These are phyloP conservation scores for Debaryomycetaceae sp. DNA, from an alignment of 1,139 yeast genomes.

Conservation along the genomic window DNA sequence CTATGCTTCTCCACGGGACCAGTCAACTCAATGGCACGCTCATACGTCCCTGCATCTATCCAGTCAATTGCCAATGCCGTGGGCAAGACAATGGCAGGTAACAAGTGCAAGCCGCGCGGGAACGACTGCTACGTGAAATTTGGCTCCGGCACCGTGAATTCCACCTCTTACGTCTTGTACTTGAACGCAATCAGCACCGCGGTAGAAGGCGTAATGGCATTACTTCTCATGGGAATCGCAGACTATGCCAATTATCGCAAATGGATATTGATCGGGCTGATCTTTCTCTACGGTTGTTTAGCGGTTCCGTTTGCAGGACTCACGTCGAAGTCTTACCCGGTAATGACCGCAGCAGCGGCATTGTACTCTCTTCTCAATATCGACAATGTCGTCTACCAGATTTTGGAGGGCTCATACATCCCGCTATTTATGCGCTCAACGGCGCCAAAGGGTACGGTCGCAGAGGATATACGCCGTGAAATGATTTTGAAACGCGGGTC, in stretches of 20 bases:
- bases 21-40: conserved; percentile 31
- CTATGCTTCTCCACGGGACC: conserved; percentile 28
- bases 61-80: conserved; percentile 27
- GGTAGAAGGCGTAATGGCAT: conserved; percentile 26
- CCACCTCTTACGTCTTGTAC: conserved; percentile 28
- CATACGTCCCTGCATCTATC: conserved; percentile 33
- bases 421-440: conserved; percentile 29
- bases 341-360: conserved; percentile 17
- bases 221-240: conserved; percentile 32
- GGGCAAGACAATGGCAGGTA: conserved; percentile 18
- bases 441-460: conserved; percentile 6
- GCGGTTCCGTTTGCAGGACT: conserved; percentile 31
- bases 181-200: conserved; percentile 29
- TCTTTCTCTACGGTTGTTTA: conserved; percentile 21
- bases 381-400: conserved; percentile 24
- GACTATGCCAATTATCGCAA: conserved; percentile 33
- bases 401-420: conserved; percentile 32
- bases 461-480: conserved; percentile 17
- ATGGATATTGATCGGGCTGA: conserved; percentile 19
- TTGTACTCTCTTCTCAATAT: conserved; percentile 23
- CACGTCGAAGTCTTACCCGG: conserved; percentile 11
- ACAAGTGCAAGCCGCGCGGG: conserved; percentile 17
- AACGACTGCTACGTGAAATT: conserved; percentile 29
- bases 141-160: conserved; percentile 25
- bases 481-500: conserved; percentile 24